Evolutionary conservation across 345 rosid genomes (phyloP).

Genomic region (Sisymbrium altissimum): DNA sequence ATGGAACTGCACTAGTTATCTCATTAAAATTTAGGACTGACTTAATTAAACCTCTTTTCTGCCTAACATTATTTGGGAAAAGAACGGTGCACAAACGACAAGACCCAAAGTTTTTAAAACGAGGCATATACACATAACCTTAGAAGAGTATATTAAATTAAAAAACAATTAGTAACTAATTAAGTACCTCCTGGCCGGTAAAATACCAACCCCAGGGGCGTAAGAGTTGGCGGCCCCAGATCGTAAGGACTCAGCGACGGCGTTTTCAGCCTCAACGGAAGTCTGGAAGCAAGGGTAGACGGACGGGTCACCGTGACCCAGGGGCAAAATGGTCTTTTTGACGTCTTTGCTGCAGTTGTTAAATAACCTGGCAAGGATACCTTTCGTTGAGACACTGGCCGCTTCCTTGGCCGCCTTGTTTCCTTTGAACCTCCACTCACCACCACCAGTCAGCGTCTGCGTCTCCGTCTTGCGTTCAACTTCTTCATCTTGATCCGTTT

Average conservation of each 20-base stretch:
- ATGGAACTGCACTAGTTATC: too few relatives aligned
- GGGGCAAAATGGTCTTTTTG: conserved; percentile 34
- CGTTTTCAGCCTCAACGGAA: conserved; percentile 44
- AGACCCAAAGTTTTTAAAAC: too few relatives aligned
- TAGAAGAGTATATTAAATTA: too few relatives aligned
- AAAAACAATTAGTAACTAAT: not conserved
- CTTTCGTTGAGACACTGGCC: conserved; percentile 34
- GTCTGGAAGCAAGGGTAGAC: conserved; percentile 50
- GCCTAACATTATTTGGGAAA: too few relatives aligned
- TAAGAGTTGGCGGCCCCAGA: conserved; percentile 53
- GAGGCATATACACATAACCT: too few relatives aligned
- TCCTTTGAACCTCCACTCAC: conserved; percentile 32
- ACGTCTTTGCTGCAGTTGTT: conserved; percentile 37
- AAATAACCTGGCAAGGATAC: conserved; percentile 26
- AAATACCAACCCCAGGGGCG: conserved; percentile 39
- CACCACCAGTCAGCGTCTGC: not conserved
- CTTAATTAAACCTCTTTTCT: too few relatives aligned
- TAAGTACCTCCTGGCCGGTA: conserved; percentile 47
- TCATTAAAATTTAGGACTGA: too few relatives aligned
- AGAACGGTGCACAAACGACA: too few relatives aligned
- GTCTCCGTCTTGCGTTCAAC: not conserved
- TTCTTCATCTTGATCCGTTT: not conserved
- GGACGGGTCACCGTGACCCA: conserved; percentile 68
- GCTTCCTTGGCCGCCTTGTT: conserved; percentile 27
- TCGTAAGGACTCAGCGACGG: conserved; percentile 42